These are phyloP conservation scores for Cytospora leucostoma DNA, from an alignment of 2,329 filamentous ascomycete species.

Conservation along the genomic window DNA sequence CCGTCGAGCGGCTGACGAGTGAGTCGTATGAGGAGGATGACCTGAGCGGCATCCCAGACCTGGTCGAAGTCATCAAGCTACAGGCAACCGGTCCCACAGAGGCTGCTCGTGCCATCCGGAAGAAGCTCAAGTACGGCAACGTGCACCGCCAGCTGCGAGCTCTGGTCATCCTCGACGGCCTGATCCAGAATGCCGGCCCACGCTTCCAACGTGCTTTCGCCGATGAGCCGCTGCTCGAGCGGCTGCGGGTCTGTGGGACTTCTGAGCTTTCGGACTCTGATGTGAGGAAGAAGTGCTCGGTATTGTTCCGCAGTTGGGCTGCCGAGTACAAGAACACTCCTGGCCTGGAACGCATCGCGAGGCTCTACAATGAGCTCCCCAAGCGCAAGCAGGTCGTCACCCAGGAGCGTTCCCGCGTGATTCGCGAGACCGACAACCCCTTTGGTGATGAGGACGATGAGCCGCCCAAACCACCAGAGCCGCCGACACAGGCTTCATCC, in stretches of 20 bases:
- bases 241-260: slow-evolving; percentile 82
- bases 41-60: slow-evolving; percentile 84
- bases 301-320: slow-evolving; percentile 86
- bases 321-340: slow-evolving; percentile 76
- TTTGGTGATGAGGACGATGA: slow-evolving; percentile 68
- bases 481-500: slow-evolving; percentile 33
- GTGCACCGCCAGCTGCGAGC: slow-evolving; percentile 90
- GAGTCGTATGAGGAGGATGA: slow-evolving; percentile 91
- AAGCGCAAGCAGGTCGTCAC: slow-evolving; percentile 70
- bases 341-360: slow-evolving; percentile 78
- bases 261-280: slow-evolving; percentile 81
- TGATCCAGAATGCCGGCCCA: slow-evolving; percentile 91
- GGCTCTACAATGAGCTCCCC: slow-evolving; percentile 71
- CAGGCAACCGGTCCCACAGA: slow-evolving; percentile 85
- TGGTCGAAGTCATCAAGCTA: slow-evolving; percentile 90
- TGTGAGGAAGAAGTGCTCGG: slow-evolving; percentile 85
- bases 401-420: slow-evolving; percentile 78
- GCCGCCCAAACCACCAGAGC: slow-evolving; percentile 39
- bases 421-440: slow-evolving; percentile 77
- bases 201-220: slow-evolving; percentile 85
- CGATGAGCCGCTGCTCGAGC: slow-evolving; percentile 89
- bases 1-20: slow-evolving; percentile 85
- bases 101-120: slow-evolving; percentile 87
- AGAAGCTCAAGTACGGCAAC: slow-evolving; percentile 98
- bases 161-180: slow-evolving; percentile 83